Evolutionary conservation across 306 rosid species (phyloP).

Genomic region (Astragalus membranaceus): DNA sequence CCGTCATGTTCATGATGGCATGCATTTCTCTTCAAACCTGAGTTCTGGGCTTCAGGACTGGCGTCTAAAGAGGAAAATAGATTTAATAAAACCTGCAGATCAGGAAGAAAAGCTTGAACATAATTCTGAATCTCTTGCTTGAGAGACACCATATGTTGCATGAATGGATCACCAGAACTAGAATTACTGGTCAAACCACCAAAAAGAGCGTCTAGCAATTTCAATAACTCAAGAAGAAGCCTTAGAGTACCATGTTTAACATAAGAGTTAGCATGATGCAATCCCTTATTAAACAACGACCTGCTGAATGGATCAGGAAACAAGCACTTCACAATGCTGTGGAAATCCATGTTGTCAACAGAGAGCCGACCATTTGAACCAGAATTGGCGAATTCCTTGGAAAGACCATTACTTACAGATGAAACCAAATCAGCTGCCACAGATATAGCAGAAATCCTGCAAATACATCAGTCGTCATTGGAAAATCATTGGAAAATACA

Average conservation of each 20-base stretch:
- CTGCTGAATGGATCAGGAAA: conserved; percentile 73
- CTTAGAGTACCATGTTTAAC: conserved; percentile 79
- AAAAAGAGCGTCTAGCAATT: conserved; percentile 55
- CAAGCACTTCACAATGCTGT: conserved; percentile 54
- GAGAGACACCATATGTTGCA: conserved; percentile 27
- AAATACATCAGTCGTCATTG: conserved; percentile 32
- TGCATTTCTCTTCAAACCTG: conserved; percentile 49
- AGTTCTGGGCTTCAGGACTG: conserved; percentile 34
- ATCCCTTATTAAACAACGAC: conserved; percentile 65
- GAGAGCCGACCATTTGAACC: conserved; percentile 24
- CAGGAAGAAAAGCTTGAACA: conserved; percentile 69
- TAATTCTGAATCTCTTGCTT: conserved; percentile 67
- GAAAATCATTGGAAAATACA: conserved; percentile 17
- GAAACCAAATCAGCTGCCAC: conserved; percentile 66
- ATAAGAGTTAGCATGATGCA: conserved; percentile 60
- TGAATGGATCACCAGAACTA: conserved; percentile 12
- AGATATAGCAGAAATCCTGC: conserved; percentile 64
- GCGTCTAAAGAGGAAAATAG: conserved; percentile 56
- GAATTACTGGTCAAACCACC: conserved; percentile 33
- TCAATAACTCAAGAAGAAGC: conserved; percentile 72
- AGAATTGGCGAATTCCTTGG: conserved; percentile 38
- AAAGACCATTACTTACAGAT: conserved; percentile 39
- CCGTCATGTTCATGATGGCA: conserved; percentile 25
- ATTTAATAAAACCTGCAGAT: conserved; percentile 65
- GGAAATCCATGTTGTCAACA: conserved; percentile 37